phyloP scores from a whole-genome alignment of 2,329 filamentous ascomycete species.

The Pyricularia sp. region DNA sequence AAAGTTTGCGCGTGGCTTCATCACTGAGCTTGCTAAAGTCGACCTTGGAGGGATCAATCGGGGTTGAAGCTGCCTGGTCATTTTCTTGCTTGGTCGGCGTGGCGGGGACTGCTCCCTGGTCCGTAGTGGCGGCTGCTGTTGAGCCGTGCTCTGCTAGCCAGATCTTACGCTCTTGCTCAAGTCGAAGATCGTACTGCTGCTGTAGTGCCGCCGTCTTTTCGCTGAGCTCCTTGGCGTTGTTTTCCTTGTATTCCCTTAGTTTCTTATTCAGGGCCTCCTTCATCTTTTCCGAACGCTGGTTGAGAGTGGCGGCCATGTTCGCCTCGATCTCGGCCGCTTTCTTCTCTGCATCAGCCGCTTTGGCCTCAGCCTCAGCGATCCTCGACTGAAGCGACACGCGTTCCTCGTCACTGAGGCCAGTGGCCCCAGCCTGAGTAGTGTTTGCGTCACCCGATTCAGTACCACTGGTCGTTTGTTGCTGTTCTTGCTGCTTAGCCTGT shows the following conservation, averaged over 20 bases:
- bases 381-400: constrained; percentile 49
- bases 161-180: constrained; percentile 52
- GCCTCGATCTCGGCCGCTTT: constrained; percentile 54
- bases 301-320: constrained; percentile 45
- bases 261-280: constrained; percentile 55
- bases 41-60: constrained; percentile 21
- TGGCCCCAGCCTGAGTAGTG: constrained; percentile 8
- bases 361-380: constrained; percentile 46
- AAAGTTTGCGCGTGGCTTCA: constrained; percentile 40
- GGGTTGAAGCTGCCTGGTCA: not conserved
- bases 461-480: constrained; percentile 13
- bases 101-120: constrained; percentile 13
- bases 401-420: constrained; percentile 39
- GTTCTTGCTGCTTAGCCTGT: constrained; percentile 11
- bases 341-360: constrained; percentile 49
- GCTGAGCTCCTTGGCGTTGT: constrained; percentile 36
- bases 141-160: constrained; percentile 40
- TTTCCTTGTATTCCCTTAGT: constrained; percentile 49
- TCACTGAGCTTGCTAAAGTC: constrained; percentile 40
- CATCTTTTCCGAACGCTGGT: constrained; percentile 56
- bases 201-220: constrained; percentile 39
- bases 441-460: constrained; percentile 7
- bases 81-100: constrained; percentile 9
- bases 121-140: constrained; percentile 10
- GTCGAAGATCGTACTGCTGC: constrained; percentile 29